Evolutionary conservation across 1,284 basidiomycete species (phyloP), one percentile per base, ranked within the genome.

Genomic region (Trametes polyzona): DNA sequence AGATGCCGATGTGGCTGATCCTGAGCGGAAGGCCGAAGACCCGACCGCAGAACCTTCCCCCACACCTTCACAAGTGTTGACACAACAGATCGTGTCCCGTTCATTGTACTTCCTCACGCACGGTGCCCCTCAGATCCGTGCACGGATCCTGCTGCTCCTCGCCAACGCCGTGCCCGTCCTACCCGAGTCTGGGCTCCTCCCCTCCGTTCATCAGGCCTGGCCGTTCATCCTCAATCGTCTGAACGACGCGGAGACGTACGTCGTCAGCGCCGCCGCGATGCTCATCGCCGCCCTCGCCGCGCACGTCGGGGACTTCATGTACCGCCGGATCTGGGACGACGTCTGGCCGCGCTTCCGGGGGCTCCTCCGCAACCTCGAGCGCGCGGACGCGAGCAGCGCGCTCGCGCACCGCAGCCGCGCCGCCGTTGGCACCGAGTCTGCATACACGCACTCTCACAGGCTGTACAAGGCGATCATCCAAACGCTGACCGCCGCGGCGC

Each of bases 61-160:
- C 1, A 91, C 90, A 1, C 81, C 89, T 2, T 79, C 86, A 0
- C 92, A 96, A 70, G 72, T 78, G 19, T 77, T 96, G 47, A 88
- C 89, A n/a, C 83, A 84, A 44, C 87, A 92, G 64, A 95, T 98
- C 55, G 84, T 96, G 41, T 79, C 85, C 6, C 89, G 94, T 47
- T 92, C 92, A 0, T 73, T 93, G n/a, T 93, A 87, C 74, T 96
- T 96, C 75, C 82, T 97, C 40, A 94, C 95, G 0, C 95, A 98
- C 65, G 77, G 82, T 1, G 94, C 93, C 3, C 82, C 94, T 0
- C 80, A 88, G 63, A 88, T 97, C 55, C 90, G 95, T 7, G 84
- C 90, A 0, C 85, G 87, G 19, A 92, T 96, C 47, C 78, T 97
- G 27, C 75, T 79, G 2, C 80, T 98, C 12, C 78, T 97, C 27